These are phyloP conservation scores for Beauveria asiatica DNA, from an alignment of 2,329 filamentous ascomycete species.

Conservation along the genomic window DNA sequence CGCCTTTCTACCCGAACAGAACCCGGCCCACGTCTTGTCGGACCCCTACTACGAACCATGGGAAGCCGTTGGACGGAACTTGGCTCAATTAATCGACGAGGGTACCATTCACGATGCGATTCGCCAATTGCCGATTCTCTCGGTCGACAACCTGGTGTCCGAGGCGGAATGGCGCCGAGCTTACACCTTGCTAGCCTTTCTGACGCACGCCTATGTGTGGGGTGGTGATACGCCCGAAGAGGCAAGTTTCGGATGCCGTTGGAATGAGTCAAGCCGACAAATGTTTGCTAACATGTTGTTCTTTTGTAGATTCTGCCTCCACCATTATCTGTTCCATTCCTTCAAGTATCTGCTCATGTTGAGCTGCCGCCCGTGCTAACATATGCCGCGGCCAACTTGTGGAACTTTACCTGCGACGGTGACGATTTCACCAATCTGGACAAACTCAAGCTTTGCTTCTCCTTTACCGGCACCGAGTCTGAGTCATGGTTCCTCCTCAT, in stretches of 20 bases:
- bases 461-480: slow-evolving; percentile 80
- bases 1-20: slow-evolving; percentile 68
- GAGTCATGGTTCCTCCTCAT: slow-evolving; percentile 94
- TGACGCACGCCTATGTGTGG: slow-evolving; percentile 86
- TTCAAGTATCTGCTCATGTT: slow-evolving; percentile 61
- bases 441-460: slow-evolving; percentile 62
- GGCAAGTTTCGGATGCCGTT: slow-evolving; percentile 33
- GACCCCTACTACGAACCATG: slow-evolving; percentile 70
- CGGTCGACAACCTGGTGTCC: slow-evolving; percentile 51
- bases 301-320: slow-evolving; percentile 54
- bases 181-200: slow-evolving; percentile 69
- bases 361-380: slow-evolving; percentile 84
- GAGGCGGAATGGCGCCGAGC: slow-evolving; percentile 74
- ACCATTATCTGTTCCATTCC: slow-evolving; percentile 67
- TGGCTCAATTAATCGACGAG: slow-evolving; percentile 59
- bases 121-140: slow-evolving; percentile 59
- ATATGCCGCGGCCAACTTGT: slow-evolving; percentile 77
- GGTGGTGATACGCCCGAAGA: slow-evolving; percentile 67
- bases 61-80: slow-evolving; percentile 61
- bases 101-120: slow-evolving; percentile 56
- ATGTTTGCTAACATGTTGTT: not conserved
- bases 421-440: slow-evolving; percentile 55
- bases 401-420: slow-evolving; percentile 66
- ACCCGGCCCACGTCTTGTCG: slow-evolving; percentile 57
- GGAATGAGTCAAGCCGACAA: not conserved